Percentiles rank a stretch among this genome's conserved stretches.
Evolutionary conservation across 2,329 filamentous ascomycete genomes (phyloP).

Genomic region (Hypomyces perniciosus): DNA sequence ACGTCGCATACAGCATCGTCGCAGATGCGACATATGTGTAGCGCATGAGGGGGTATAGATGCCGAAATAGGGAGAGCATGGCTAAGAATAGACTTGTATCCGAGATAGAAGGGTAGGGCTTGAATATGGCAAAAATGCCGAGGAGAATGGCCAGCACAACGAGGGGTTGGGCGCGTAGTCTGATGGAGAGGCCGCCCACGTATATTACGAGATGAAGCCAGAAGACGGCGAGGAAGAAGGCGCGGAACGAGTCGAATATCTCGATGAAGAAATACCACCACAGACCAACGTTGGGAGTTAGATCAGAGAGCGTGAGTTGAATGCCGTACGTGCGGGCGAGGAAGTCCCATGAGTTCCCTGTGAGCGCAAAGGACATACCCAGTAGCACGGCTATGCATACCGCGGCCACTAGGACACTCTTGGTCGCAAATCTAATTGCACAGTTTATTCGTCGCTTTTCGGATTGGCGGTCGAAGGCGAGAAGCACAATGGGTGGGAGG

Average conservation of each 20-base stretch:
- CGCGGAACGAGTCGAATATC: constrained; percentile 97
- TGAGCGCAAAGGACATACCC: constrained; percentile 64
- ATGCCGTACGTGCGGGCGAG: constrained; percentile 85
- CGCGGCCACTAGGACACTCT: constrained; percentile 47
- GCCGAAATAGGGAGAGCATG: constrained; percentile 78
- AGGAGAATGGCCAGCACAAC: constrained; percentile 79
- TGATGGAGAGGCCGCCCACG: constrained; percentile 76
- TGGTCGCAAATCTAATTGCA: constrained; percentile 45
- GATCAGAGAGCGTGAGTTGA: constrained; percentile 81
- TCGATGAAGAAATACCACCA: constrained; percentile 99
- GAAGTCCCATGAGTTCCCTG: constrained; percentile 79
- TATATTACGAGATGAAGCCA: constrained; percentile 93
- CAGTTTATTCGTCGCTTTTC: constrained; percentile 30
- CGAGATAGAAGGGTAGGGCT: constrained; percentile 90
- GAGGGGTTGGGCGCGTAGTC: constrained; percentile 77
- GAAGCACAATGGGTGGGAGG: constrained; percentile 71
- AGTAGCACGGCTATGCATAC: constrained; percentile 58
- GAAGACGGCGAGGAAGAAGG: constrained; percentile 96
- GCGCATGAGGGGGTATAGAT: constrained; percentile 87
- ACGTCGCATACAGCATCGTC: constrained; percentile 77
- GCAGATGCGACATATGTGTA: constrained; percentile 85
- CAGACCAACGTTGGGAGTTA: constrained; percentile 89
- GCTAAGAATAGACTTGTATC: constrained; percentile 84
- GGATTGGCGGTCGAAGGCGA: constrained; percentile 66
- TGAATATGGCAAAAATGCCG: constrained; percentile 90